phyloP scores from a whole-genome alignment of 139 green algal species.

The Micractinium sp. region DNA sequence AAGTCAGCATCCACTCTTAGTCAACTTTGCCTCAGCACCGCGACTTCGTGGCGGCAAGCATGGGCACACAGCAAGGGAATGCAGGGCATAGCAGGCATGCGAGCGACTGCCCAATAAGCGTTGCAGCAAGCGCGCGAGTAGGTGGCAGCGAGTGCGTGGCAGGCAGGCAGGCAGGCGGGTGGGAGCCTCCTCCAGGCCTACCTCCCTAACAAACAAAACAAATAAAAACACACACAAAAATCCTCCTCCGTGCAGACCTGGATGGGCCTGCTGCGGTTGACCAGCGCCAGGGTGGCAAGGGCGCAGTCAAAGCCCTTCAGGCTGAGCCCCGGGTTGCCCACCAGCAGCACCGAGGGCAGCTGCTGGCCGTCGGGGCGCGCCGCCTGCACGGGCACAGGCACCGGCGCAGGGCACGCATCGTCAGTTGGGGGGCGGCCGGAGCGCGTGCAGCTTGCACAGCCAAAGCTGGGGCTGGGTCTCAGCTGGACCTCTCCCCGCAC shows the following conservation, averaged over 20 bases:
- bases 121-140: background rate
- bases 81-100: background rate
- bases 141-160: background rate
- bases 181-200: background rate
- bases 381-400: background rate
- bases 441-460: background rate
- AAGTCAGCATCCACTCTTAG: no score
- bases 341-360: slow-evolving; percentile 57
- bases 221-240: background rate
- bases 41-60: no score
- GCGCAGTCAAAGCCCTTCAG: slow-evolving; percentile 75
- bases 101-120: no score
- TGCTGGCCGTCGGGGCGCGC: background rate
- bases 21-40: background rate
- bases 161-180: no score
- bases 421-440: background rate
- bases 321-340: slow-evolving; percentile 70
- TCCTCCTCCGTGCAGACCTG: background rate
- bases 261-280: slow-evolving; percentile 52
- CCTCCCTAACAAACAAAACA: no score
- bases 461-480: no score
- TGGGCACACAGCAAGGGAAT: background rate
- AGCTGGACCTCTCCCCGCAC: no score
- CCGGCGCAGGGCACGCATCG: no score
- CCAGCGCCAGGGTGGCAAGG: slow-evolving; percentile 52